Base-by-base conservation (phyloP, 1,284 basidiomycete species). In the Apiotrichum veenhuisii region DNA sequence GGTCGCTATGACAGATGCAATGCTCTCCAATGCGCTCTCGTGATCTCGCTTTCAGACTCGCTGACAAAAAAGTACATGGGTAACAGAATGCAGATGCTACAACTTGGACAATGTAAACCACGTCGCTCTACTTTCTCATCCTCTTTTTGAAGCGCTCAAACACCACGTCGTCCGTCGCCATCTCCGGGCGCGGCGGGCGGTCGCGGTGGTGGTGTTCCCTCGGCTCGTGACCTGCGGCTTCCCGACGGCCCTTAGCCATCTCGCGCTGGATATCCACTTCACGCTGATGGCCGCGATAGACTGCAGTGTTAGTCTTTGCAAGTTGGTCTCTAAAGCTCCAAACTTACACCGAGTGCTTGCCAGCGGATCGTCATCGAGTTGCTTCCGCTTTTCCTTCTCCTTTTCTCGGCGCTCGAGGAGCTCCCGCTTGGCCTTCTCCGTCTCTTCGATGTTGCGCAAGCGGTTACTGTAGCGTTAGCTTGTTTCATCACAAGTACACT, bases 371-470 rank as follows among this genome's bases (percentile, higher is more conserved):
- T 80, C 82, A 27, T 77, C 71, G 63, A 62, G 44, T 78, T 78
- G 14, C 48, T 51, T 23, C 83, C 40, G 17, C 64, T n/a, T 48
- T 37, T 46, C 45, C 52, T 23, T 55, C 20, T 34, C 47, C 22
- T 25, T 36, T 7, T 54, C 83, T 52, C 84, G 83, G 34, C 85
- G 81, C 60, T 96, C 90, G 2, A 87, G 84, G 34, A 94, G 86
- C 18, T 83, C 80, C 1, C 91, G 82, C 76, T 97, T 97, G 0
- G 93, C 95, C 65, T 89, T 92, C 72, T 98, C 95, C 0, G 95
- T 98, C 56, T 94, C 88, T 71, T 96, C 91, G 47, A 98, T 98
- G 72, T 97, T 98, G 74, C 88, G 87, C 57, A 98, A 78, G 22
- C 94, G 87, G 17, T 87, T 82, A 63, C 93, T 96, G 59, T 10